These are phyloP conservation scores for Phaeosphaeriaceae sp. DNA, from an alignment of 2,329 filamentous ascomycete genomes.

Conservation along the genomic window DNA sequence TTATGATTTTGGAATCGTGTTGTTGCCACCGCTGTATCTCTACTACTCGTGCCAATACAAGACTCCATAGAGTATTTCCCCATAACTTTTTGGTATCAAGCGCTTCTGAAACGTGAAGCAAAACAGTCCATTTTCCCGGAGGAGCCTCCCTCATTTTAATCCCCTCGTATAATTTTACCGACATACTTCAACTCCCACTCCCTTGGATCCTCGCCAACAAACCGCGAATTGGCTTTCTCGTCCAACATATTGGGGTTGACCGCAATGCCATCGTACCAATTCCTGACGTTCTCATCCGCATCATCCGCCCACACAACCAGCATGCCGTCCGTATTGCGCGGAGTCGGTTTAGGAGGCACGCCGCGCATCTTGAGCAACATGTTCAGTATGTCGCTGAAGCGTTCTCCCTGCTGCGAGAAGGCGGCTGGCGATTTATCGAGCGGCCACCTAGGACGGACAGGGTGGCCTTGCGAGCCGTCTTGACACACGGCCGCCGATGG, in stretches of 20 bases:
- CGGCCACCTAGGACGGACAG: constrained; percentile 55
- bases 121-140: neutral
- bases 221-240: constrained; percentile 37
- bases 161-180: constrained; percentile 43
- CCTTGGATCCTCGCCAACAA: constrained; percentile 35
- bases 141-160: constrained; percentile 9
- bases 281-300: constrained; percentile 37
- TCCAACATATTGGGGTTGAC: constrained; percentile 36
- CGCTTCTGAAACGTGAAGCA: neutral
- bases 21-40: no score
- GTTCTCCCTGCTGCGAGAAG: constrained; percentile 63
- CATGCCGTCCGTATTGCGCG: constrained; percentile 40
- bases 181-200: constrained; percentile 49
- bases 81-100: neutral
- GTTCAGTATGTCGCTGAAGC: constrained; percentile 64
- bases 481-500: constrained; percentile 7
- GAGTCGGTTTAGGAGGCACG: constrained; percentile 51
- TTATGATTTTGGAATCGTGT: no score
- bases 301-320: constrained; percentile 44
- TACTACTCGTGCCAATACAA: no score
- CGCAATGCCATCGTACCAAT: constrained; percentile 46
- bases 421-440: constrained; percentile 60
- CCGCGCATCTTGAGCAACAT: constrained; percentile 66
- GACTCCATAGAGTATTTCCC: no score
- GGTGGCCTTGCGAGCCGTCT: constrained; percentile 8